A percentile compares a stretch with the other conserved stretches of the same genome.
Conservation (phyloP, 257 asterid genomes). For the Solanum paucissectum region DNA sequence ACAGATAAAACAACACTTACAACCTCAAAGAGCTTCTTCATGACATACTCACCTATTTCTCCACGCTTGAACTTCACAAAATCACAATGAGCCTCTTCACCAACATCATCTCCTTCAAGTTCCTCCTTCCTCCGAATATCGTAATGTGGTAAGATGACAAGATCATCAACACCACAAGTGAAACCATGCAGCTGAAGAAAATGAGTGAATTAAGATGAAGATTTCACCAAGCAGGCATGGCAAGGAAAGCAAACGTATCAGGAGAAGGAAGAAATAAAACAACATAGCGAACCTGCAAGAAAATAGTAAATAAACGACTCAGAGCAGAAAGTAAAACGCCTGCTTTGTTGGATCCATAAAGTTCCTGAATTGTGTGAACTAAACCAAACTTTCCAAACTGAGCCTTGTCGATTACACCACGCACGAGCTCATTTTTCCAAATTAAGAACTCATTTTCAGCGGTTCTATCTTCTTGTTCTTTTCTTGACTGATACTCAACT, state of each 20-base stretch:
- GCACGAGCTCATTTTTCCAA: slow-evolving; percentile 89
- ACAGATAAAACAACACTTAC: slow-evolving; percentile 4
- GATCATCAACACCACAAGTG: slow-evolving; percentile 96
- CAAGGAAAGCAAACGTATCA: background rate
- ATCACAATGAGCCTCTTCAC: slow-evolving; percentile 90
- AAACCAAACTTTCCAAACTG: slow-evolving; percentile 96
- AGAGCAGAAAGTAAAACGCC: slow-evolving; percentile 86
- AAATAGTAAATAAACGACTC: slow-evolving; percentile 79
- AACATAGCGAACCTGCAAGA: slow-evolving; percentile 61
- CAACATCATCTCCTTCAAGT: slow-evolving; percentile 90
- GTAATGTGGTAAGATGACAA: slow-evolving; percentile 60
- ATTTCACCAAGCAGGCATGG: slow-evolving; percentile 7
- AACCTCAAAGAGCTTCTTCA: background rate
- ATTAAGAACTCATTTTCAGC: slow-evolving; percentile 73
- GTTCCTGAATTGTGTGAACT: slow-evolving; percentile 96
- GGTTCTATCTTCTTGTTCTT: slow-evolving; percentile 38
- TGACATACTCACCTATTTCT: slow-evolving; percentile 49
- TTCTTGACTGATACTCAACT: slow-evolving; percentile 9
- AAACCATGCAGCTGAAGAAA: slow-evolving; percentile 71
- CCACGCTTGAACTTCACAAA: slow-evolving; percentile 78
- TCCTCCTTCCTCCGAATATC: slow-evolving; percentile 72
- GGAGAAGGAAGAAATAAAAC: background rate
- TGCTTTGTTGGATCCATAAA: slow-evolving; percentile 81
- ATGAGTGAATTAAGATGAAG: slow-evolving; percentile 8
- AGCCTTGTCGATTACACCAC: slow-evolving; percentile 96